A percentile compares a stretch with the other conserved stretches of the same genome.
phyloP scores from a whole-genome alignment of 306 rosid genomes.

The Cucumis cinereus region DNA sequence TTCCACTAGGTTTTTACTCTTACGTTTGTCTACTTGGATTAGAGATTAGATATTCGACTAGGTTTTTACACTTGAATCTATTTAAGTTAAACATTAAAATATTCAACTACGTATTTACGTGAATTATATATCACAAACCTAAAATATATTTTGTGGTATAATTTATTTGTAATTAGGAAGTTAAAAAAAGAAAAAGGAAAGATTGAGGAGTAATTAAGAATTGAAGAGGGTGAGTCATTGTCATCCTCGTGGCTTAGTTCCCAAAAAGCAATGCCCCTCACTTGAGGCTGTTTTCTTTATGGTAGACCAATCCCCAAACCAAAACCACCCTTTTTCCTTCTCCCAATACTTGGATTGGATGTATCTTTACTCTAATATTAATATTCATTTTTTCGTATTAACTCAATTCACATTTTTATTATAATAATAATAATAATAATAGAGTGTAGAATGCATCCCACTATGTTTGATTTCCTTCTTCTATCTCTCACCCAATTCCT shows the following conservation, averaged over 20 bases:
- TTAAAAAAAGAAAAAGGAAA: not conserved
- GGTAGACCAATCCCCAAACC: not conserved
- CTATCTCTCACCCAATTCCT: not conserved
- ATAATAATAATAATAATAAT: too few species aligned
- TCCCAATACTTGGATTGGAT: too few species aligned
- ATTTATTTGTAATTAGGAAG: not conserved
- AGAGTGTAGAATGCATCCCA: too few species aligned
- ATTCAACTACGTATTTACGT: not conserved
- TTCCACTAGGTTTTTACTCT: not conserved
- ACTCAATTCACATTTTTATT: too few species aligned
- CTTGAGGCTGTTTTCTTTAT: not conserved
- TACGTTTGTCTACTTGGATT: not conserved
- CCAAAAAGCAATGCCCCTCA: slow-evolving; percentile 9
- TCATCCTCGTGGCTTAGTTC: slow-evolving; percentile 7
- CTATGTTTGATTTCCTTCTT: too few species aligned
- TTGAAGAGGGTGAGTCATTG: not conserved
- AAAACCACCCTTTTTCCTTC: not conserved
- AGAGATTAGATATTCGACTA: not conserved
- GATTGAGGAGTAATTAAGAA: not conserved
- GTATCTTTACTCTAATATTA: too few species aligned
- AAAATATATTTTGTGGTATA: not conserved
- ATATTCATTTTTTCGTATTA: too few species aligned
- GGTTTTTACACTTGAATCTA: not conserved
- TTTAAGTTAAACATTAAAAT: not conserved
- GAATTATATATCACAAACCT: not conserved